These are phyloP conservation scores for Fusarium nisikadoi DNA, from an alignment of 2,329 filamentous ascomycete genomes.

Conservation along the genomic window DNA sequence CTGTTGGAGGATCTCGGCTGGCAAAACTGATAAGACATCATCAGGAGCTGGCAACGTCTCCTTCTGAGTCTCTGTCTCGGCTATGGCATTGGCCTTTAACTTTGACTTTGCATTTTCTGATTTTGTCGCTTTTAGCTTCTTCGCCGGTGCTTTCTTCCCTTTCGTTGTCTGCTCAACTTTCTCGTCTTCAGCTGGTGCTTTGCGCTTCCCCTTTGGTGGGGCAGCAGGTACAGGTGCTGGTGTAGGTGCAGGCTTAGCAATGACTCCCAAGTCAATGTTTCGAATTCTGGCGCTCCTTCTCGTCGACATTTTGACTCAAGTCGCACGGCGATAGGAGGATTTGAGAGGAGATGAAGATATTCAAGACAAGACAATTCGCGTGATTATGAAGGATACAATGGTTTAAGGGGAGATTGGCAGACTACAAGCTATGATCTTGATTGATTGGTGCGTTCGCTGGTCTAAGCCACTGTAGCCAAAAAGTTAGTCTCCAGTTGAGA, in stretches of 20 bases:
- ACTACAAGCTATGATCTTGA: neutral
- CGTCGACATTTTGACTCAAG: neutral
- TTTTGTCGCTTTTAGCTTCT: neutral
- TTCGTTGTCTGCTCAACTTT: neutral
- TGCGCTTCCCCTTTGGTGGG: neutral
- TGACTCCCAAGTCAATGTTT: neutral
- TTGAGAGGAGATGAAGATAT: neutral
- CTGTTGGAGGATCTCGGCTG: neutral
- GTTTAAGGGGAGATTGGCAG: neutral
- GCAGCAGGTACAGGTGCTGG: neutral
- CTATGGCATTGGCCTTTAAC: rapidly evolving
- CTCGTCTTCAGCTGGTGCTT: neutral
- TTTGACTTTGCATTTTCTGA: rapidly evolving
- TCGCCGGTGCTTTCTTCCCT: neutral
- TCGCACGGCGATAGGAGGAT: rapidly evolving
- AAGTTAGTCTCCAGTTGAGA: neutral
- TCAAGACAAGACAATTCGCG: neutral
- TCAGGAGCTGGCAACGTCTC: neutral
- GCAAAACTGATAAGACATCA: slow-evolving; percentile 1
- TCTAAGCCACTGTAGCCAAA: neutral
- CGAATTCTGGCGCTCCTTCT: slow-evolving; percentile 7
- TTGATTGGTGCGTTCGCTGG: neutral
- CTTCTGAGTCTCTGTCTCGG: rapidly evolving
- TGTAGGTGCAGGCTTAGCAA: neutral
- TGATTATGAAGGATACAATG: neutral